Conservation (phyloP, 2,329 filamentous ascomycete genomes). For the Bisporella sp. region DNA sequence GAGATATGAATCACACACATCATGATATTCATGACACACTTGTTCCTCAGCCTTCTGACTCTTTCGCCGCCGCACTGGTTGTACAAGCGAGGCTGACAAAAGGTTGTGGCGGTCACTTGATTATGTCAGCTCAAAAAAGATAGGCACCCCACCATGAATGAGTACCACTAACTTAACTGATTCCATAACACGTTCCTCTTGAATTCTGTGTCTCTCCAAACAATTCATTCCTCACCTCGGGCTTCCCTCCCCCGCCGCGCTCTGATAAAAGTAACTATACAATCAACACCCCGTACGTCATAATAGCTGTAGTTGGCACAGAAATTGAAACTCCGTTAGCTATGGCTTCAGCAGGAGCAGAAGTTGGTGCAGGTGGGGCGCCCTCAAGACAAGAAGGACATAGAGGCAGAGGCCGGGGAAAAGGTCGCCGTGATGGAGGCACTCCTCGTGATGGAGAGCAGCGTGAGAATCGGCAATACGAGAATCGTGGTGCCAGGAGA, state of each 20-base stretch:
- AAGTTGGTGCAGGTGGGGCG: conserved; percentile 5
- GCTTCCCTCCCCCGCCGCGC: no score
- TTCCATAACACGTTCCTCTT: no score
- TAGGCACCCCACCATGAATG: no score
- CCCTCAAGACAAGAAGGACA: conserved; percentile 23
- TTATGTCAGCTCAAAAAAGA: no score
- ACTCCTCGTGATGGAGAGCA: neutral
- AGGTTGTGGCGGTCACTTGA: no score
- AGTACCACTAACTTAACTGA: no score
- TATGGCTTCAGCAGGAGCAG: conserved; percentile 6
- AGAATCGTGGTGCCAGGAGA: conserved; percentile 4
- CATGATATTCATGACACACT: neutral
- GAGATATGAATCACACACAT: no score
- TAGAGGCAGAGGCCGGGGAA: conserved; percentile 27
- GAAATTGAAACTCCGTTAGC: no score
- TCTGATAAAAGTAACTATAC: neutral
- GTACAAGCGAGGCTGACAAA: conserved; percentile 1
- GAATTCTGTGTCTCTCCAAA: no score
- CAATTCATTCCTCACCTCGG: no score
- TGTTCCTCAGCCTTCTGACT: conserved; percentile 5
- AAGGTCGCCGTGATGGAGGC: conserved; percentile 8
- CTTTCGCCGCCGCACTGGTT: conserved; percentile 4
- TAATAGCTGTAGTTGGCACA: neutral
- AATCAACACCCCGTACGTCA: neutral
- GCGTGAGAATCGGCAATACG: conserved; percentile 23